Percentiles rank a stretch among this genome's conserved stretches.
Evolutionary conservation across 148 eudicot species (phyloP).

Genomic region (Chenopodium quinoa): DNA sequence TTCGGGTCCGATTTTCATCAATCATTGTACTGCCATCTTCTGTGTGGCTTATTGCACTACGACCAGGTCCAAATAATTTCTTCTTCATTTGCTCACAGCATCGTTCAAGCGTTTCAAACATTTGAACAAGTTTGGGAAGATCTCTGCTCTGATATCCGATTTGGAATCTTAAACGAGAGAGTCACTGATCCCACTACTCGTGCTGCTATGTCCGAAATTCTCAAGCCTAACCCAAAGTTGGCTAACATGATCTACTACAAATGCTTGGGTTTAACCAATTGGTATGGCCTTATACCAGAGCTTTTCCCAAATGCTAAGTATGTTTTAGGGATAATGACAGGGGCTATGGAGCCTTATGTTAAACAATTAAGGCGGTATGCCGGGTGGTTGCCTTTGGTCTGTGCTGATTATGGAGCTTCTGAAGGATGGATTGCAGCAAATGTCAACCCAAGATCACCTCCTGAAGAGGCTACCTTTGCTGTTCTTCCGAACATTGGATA

Average conservation of each 20-base stretch:
- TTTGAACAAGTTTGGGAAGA: slow-evolving; percentile 73
- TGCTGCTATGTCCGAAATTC: slow-evolving; percentile 50
- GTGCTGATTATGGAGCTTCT: slow-evolving; percentile 88
- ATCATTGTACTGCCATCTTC: slow-evolving; percentile 85
- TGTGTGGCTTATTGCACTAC: slow-evolving; percentile 59
- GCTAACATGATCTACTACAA: slow-evolving; percentile 48
- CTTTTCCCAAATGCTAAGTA: slow-evolving; percentile 88
- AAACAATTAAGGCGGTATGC: slow-evolving; percentile 80
- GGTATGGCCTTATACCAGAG: slow-evolving; percentile 74
- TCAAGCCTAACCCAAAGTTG: slow-evolving; percentile 65
- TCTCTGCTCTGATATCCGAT: slow-evolving; percentile 57
- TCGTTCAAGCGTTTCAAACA: slow-evolving; percentile 70
- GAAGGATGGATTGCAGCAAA: slow-evolving; percentile 97
- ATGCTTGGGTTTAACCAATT: slow-evolving; percentile 56
- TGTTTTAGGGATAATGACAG: slow-evolving; percentile 85
- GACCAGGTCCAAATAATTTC: slow-evolving; percentile 58
- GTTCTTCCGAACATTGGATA: slow-evolving; percentile 84
- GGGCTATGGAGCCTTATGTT: slow-evolving; percentile 93
- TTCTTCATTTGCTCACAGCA: slow-evolving; percentile 85
- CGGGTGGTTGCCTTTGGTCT: slow-evolving; percentile 63
- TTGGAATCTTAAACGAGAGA: slow-evolving; percentile 48
- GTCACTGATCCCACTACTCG: slow-evolving; percentile 50
- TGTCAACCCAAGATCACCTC: slow-evolving; percentile 75
- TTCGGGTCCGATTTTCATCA: slow-evolving; percentile 77
- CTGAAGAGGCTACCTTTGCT: slow-evolving; percentile 72